Evolutionary conservation across 805 yeast genomes (phyloP), one percentile per base, ranked within the genome.

Genomic region (Wickerhamiella alocasiicola): DNA sequence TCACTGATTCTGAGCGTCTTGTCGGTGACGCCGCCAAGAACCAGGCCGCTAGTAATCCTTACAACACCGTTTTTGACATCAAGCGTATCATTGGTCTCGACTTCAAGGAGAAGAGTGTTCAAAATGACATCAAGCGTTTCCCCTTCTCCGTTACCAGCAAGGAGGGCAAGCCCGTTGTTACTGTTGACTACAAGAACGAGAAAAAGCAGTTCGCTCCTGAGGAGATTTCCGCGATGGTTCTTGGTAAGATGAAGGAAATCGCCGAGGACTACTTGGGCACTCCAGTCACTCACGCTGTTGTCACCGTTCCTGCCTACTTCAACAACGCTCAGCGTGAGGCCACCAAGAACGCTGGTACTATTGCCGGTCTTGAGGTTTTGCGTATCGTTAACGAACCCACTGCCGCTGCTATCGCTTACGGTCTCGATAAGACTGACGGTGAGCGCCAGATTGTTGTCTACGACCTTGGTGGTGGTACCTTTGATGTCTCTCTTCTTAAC

Each of bases 391-490:
- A 82, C 62, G 94, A 82, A 70, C 94, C 94, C 55, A 85, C 96
- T 46, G 96, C 96, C 35, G 96, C 96, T 52, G 96, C 96, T 42
- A 83, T 85, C 64, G 96, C 96, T 49, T 85, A 85, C 66, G 96
- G 96, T 60, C 70, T 87, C 53, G 94, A 83, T 62, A 71, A 61
- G 60, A 71, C 75, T 47, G 78, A 76, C 28, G 80, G 74, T 49
- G 96, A 85, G 66, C 81, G 81, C 56, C 87, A 85, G 64, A 83
- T 85, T 51, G 76, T 85, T 57, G 93, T 85, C 43, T 85, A 82
- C 63, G 96, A 85, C 65, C 73, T 85, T 55, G 96, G 96, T 73
- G 96, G 96, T 66, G 96, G 96, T 72, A 85, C 96, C 51, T 85
- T 83, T 52, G 95, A 83, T 76, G 95, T 83, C 18, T 83, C 94